These are phyloP conservation scores for Ogataea paraovalis DNA, from an alignment of 805 yeast species.

Conservation along the genomic window DNA sequence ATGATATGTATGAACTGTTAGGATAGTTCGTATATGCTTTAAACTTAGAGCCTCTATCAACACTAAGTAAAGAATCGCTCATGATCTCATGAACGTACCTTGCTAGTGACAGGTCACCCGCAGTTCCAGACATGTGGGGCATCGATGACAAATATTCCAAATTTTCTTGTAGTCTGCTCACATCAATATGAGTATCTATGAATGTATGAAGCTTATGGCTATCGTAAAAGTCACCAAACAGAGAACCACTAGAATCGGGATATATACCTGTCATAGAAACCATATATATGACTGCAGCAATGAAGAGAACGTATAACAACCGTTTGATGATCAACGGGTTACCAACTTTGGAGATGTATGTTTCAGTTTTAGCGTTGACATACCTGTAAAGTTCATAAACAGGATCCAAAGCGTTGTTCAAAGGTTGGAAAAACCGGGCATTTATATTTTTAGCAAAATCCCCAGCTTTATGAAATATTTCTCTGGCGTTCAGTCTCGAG, in stretches of 20 bases:
- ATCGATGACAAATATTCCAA: slow-evolving; percentile 70
- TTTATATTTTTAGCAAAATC: slow-evolving; percentile 37
- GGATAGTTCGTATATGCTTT: slow-evolving; percentile 68
- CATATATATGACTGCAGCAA: slow-evolving; percentile 54
- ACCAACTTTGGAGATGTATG: slow-evolving; percentile 60
- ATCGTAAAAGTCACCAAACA: slow-evolving; percentile 62
- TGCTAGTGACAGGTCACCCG: slow-evolving; percentile 74
- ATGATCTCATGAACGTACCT: slow-evolving; percentile 60
- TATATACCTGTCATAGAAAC: slow-evolving; percentile 55
- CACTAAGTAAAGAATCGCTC: slow-evolving; percentile 50
- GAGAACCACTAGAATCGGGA: slow-evolving; percentile 37
- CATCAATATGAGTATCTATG: slow-evolving; percentile 49
- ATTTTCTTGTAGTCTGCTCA: slow-evolving; percentile 56
- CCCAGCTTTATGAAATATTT: slow-evolving; percentile 35
- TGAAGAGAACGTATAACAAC: slow-evolving; percentile 62
- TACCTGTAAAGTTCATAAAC: slow-evolving; percentile 44
- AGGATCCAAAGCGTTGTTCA: slow-evolving; percentile 46
- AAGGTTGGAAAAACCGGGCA: slow-evolving; percentile 37
- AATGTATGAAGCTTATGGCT: slow-evolving; percentile 46
- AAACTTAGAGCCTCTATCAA: slow-evolving; percentile 47
- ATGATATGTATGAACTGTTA: slow-evolving; percentile 29
- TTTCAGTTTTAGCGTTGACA: slow-evolving; percentile 48
- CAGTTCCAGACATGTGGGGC: slow-evolving; percentile 87
- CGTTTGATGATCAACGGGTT: slow-evolving; percentile 83
- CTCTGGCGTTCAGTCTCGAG: slow-evolving; percentile 15